These are phyloP conservation scores for Blastobotrys arbuscula DNA, from an alignment of 1,139 yeast genomes.

Conservation along the genomic window DNA sequence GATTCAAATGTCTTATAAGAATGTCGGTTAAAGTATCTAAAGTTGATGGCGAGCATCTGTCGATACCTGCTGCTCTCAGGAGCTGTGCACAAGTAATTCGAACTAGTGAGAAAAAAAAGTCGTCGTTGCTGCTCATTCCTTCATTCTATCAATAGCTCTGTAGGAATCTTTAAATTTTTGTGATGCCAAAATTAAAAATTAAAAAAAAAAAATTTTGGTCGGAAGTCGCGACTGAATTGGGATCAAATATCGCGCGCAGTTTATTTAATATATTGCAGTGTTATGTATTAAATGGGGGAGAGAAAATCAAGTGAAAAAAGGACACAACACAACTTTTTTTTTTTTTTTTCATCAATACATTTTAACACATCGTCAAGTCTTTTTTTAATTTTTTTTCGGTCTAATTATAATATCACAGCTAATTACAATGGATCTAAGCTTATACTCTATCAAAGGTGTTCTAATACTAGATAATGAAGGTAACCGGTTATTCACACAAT, in stretches of 20 bases:
- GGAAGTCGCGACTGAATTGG: too few relatives aligned
- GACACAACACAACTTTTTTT: neutral
- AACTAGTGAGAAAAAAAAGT: slow-evolving; percentile 54
- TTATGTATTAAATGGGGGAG: too few relatives aligned
- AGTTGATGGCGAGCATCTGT: slow-evolving; percentile 56
- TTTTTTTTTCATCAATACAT: neutral
- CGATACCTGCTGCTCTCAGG: slow-evolving; percentile 67
- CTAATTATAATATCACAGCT: too few relatives aligned
- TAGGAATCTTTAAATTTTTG: neutral
- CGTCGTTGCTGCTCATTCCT: slow-evolving; percentile 29
- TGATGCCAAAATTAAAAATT: neutral
- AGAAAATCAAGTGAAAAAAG: too few relatives aligned
- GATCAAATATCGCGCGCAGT: neutral
- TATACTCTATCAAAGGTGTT: slow-evolving; percentile 74
- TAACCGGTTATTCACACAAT: slow-evolving; percentile 74
- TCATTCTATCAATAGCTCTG: neutral
- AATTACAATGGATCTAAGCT: slow-evolving; percentile 26
- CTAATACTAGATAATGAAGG: slow-evolving; percentile 80
- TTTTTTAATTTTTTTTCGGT: too few relatives aligned
- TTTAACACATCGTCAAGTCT: neutral
- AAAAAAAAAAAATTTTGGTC: too few relatives aligned
- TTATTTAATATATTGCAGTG: neutral
- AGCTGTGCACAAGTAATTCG: slow-evolving; percentile 63
- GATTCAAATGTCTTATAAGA: slow-evolving; percentile 48
- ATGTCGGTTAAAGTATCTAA: slow-evolving; percentile 61